These are phyloP conservation scores for Sugiyamaella boreocaroliniensis DNA, from an alignment of 805 yeast species.

Conservation along the genomic window DNA sequence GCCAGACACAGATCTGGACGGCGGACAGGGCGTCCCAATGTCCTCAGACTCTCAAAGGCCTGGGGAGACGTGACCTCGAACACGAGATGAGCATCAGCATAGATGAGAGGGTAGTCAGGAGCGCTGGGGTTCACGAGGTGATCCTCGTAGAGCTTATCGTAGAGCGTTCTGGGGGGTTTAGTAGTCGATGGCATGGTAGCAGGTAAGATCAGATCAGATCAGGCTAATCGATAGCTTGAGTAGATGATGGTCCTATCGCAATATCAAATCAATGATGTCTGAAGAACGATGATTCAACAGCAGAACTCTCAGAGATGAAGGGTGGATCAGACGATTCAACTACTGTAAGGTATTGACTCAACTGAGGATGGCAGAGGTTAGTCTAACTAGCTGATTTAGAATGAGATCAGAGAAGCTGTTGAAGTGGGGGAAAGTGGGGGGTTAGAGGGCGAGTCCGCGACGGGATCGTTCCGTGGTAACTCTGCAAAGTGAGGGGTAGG, in stretches of 20 bases:
- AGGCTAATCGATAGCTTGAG: not conserved
- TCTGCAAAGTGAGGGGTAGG: too few species aligned
- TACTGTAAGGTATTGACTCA: too few species aligned
- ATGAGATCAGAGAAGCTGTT: too few species aligned
- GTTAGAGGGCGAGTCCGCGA: too few species aligned
- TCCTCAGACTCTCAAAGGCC: constrained; percentile 89
- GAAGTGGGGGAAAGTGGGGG: too few species aligned
- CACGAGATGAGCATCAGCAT: constrained; percentile 92
- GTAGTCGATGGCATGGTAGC: not conserved
- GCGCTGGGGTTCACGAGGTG: constrained; percentile 87
- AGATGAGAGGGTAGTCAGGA: constrained; percentile 68
- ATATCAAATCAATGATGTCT: not conserved
- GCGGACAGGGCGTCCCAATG: constrained; percentile 82
- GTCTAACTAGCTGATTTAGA: too few species aligned
- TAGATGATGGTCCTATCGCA: not conserved
- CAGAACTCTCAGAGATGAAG: too few species aligned
- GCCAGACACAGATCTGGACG: constrained; percentile 86
- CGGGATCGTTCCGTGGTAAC: too few species aligned
- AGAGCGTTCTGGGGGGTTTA: constrained; percentile 51
- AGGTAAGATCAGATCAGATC: not conserved
- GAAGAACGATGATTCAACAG: not conserved
- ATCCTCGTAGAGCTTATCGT: constrained; percentile 92
- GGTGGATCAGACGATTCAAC: too few species aligned
- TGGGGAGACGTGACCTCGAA: constrained; percentile 99
- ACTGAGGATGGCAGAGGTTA: too few species aligned